phyloP scores from a whole-genome alignment of 768 basidiomycete species.

The Suillus brevipes region DNA sequence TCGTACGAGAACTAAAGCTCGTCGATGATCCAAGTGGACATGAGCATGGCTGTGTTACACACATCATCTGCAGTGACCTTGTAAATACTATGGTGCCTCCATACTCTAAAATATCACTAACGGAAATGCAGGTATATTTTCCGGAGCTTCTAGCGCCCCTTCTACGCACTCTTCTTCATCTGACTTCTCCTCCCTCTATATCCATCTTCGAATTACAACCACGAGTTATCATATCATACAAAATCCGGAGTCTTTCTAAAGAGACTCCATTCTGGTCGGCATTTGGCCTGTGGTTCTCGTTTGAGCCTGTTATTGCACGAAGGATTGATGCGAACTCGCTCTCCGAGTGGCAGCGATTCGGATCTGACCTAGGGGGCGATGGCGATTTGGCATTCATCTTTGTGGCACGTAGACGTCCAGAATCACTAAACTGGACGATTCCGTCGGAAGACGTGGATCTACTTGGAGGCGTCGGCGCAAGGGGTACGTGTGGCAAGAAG shows the following conservation, averaged over 20 bases:
- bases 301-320: constrained; percentile 51
- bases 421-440: constrained; percentile 58
- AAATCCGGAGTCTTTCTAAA: constrained; percentile 68
- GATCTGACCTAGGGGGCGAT: constrained; percentile 30
- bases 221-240: constrained; percentile 71
- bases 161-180: constrained; percentile 68
- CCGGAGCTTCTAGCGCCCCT: constrained; percentile 78
- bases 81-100: constrained; percentile 43
- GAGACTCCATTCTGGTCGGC: constrained; percentile 78
- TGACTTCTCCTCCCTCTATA: constrained; percentile 57
- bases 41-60: constrained; percentile 41
- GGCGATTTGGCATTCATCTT: constrained; percentile 57
- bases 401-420: constrained; percentile 53
- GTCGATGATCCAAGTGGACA: constrained; percentile 8
- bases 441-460: constrained; percentile 55
- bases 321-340: neutral
- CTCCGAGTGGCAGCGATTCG: constrained; percentile 43
- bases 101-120: constrained; percentile 1
- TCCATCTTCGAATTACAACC: constrained; percentile 9
- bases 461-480: constrained; percentile 56
- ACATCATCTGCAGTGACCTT: constrained; percentile 83
- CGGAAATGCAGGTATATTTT: constrained; percentile 71
- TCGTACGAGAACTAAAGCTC: constrained; percentile 41
- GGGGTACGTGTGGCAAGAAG: constrained; percentile 43
- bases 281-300: constrained; percentile 79